Evolutionary conservation across 1,139 yeast species (phyloP).

Genomic region (Chernovozyma aurita): DNA sequence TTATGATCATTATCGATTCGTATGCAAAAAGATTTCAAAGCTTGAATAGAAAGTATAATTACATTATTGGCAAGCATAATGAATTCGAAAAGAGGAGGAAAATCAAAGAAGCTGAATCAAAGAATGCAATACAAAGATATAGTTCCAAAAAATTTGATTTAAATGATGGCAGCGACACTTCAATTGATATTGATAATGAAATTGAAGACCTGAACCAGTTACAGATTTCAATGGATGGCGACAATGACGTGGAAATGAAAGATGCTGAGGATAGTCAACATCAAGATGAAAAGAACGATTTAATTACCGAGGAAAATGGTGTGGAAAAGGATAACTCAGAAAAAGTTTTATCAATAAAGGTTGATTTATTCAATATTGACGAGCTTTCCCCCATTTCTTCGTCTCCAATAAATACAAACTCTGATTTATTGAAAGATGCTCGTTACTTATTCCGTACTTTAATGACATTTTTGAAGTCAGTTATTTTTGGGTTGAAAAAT

Average conservation of each 20-base stretch:
- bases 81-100: slow-evolving; percentile 44
- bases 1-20: slow-evolving; percentile 79
- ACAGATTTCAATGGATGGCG: not conserved
- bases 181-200: not conserved
- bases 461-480: slow-evolving; percentile 86
- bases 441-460: slow-evolving; percentile 82
- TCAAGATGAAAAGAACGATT: not conserved
- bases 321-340: slow-evolving; percentile 13
- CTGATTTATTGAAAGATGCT: slow-evolving; percentile 82
- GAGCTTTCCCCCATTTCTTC: slow-evolving; percentile 37
- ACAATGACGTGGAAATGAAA: slow-evolving; percentile 1
- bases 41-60: slow-evolving; percentile 66
- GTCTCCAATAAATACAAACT: slow-evolving; percentile 27
- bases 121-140: slow-evolving; percentile 38
- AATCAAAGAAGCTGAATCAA: slow-evolving; percentile 40
- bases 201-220: not conserved
- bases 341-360: slow-evolving; percentile 11
- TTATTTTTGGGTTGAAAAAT: slow-evolving; percentile 82
- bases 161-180: not conserved
- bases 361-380: slow-evolving; percentile 37
- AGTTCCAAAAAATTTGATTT: slow-evolving; percentile 9
- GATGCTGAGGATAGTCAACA: slow-evolving; percentile 6
- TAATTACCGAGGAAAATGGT: slow-evolving; percentile 18
- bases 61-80: slow-evolving; percentile 61
- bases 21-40: slow-evolving; percentile 80